These are phyloP conservation scores for Balakata baccata DNA, from an alignment of 345 rosid species.

Conservation along the genomic window DNA sequence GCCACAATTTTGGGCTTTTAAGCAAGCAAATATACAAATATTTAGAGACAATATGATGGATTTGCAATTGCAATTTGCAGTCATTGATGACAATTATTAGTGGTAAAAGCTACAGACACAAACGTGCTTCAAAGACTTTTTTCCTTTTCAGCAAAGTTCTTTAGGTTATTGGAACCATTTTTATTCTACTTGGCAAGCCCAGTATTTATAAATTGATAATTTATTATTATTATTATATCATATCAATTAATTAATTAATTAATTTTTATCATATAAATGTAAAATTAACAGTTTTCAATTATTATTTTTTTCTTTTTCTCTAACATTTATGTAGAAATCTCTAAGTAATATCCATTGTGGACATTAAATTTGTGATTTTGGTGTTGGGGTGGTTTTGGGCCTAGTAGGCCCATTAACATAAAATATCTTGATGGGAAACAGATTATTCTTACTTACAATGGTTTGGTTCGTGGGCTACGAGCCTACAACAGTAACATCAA, in stretches of 20 bases:
- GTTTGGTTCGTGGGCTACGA: background rate
- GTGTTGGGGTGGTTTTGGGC: background rate
- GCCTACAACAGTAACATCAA: background rate
- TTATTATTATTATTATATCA: too few species aligned
- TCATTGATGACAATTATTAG: constrained; percentile 4
- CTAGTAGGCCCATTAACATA: background rate
- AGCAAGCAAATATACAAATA: background rate
- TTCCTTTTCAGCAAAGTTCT: too few species aligned
- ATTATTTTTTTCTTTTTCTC: too few species aligned
- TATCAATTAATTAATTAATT: too few species aligned
- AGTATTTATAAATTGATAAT: too few species aligned
- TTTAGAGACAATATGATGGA: constrained; percentile 50
- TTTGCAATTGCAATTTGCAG: constrained; percentile 24
- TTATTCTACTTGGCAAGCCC: too few species aligned
- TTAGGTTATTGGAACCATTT: background rate
- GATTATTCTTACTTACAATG: too few species aligned
- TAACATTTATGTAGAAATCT: too few species aligned
- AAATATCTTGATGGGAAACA: background rate
- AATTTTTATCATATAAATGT: too few species aligned
- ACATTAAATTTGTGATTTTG: background rate
- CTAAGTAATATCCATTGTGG: too few species aligned
- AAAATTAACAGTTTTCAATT: too few species aligned
- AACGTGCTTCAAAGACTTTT: constrained; percentile 7
- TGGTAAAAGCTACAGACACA: constrained; percentile 22
- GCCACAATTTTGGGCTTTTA: constrained; percentile 33